These are phyloP conservation scores for Malus sylvestris DNA, from an alignment of 306 rosid species.

Conservation along the genomic window DNA sequence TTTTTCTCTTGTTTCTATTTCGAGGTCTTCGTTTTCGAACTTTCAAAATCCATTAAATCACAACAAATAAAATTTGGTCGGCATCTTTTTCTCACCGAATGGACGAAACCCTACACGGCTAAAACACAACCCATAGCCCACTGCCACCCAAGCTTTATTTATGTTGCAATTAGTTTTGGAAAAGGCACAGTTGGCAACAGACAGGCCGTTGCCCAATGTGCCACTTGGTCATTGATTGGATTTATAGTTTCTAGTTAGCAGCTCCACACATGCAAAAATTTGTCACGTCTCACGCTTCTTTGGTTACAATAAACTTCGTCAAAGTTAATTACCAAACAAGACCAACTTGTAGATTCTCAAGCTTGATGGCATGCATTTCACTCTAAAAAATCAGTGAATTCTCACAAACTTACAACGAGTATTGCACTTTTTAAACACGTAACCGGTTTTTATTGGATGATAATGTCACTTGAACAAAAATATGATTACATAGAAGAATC, in stretches of 20 bases:
- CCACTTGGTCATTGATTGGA: constrained; percentile 5
- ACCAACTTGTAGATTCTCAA: background rate
- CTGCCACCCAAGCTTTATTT: background rate
- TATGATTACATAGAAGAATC: too few relatives aligned
- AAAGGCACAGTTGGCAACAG: background rate
- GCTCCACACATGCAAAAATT: background rate
- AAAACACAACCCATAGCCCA: background rate
- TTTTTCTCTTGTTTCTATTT: too few relatives aligned
- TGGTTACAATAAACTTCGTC: background rate
- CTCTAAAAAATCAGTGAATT: background rate
- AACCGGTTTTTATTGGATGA: fast-evolving
- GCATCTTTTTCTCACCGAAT: background rate
- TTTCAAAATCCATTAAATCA: background rate
- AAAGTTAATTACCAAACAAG: background rate
- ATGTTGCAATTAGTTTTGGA: background rate
- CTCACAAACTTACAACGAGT: too few relatives aligned
- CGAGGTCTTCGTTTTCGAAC: too few relatives aligned
- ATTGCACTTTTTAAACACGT: background rate
- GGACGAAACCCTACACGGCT: too few relatives aligned
- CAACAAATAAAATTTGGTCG: background rate
- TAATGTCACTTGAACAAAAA: too few relatives aligned
- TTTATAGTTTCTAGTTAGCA: background rate
- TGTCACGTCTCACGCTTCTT: background rate
- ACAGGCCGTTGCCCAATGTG: background rate
- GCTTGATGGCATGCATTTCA: too few relatives aligned